Evolutionary conservation across 768 basidiomycete species (phyloP), one percentile per base, ranked within the genome.

Genomic region (Suillus tomentosus): DNA sequence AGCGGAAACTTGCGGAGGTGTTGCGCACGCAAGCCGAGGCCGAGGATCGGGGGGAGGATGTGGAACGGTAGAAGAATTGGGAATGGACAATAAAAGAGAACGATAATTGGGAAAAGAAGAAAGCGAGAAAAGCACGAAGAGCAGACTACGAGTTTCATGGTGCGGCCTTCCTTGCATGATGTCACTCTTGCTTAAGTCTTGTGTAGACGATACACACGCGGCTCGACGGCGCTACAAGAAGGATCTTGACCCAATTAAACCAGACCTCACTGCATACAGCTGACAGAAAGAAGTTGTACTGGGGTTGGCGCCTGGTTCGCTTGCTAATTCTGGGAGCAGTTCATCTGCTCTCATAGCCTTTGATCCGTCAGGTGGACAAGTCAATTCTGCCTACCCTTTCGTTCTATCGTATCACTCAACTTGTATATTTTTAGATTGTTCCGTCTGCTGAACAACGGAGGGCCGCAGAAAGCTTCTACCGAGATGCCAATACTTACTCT

Each of bases 81-180:
- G 92, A 94, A 70, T 95, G 91, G 81, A 92, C 92, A 31, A 87
- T 97, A 63, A 94, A 98, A 78, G 94, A 98, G 77, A 96, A 95
- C 72, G 95, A 99, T 65, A 83, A 87, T 63, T 99, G 97, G 97
- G 95, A 97, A 80, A 92, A 91, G 82, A 94, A 95, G 75, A 75
- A 85, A 68, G 89, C 87, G 31, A 79, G 89, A 70, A 98, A 95
- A 78, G 86, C 84, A 67, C 82, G 94, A 74, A 83, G 93, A 75
- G 92, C 89, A 10, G 92, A 96, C 76, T 94, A 88, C 68, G 88
- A 91, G 75, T 99, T 97, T 73, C 91, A 96, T 73, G 93, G 96
- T 95, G 63, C 56, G 91, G 34, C 22, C 45, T 10, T 3, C 37
- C 4, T 37, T 42, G 14, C 24, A 27, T 42, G 48, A 58, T 45